Base-by-base conservation (phyloP, 352 stramenopile species). In the Pythium dissimile region DNA sequence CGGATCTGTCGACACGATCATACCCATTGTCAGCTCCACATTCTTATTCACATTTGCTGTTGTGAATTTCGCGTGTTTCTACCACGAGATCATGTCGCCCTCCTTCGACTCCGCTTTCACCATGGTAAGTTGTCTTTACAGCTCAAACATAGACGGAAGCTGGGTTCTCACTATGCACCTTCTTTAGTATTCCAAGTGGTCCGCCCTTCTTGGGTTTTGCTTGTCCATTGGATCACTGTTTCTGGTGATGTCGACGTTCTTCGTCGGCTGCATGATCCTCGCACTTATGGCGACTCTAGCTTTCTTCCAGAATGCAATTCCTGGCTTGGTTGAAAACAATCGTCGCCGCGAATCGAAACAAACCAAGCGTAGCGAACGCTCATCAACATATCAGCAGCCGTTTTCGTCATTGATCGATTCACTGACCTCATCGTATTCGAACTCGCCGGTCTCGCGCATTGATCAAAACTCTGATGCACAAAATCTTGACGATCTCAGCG, bases 1-100 rank as follows among this genome's bases (percentile, higher is more conserved):
- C 23, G 75, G 75, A 15, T 66, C 72, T 0, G 66, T 84, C 9
- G 62, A 80, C 23, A 41, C 57, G 8, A 71, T 78, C 42, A 73
- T 80, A 9, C 70, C 75, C 5, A 42, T 80, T 27, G 61, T 80
- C 16, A 75, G 56, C 12, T 64, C 75, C 0, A 75, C 66, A 12
- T 78, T 81, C 31, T 54, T 85, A 9, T 69, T 85, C 24, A 63
- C 64, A 9, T 85, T 85, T 48, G 68, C 65, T 15, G 60, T 72
- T 21, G 49, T 84, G 30, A 85, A 85, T 48, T 82, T 82, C 27
- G 64, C 67, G 8, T 85, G 75, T 48, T 82, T 85, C 28, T 80
- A 76, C 27, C 68, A 80, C 24, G 72, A 79, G 15, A 69, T 85
- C 39, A 65, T 73, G 8, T 77, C 70, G 6, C 48, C 62, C 18